These are phyloP conservation scores for Boletales sp. DNA, from an alignment of 768 basidiomycete genomes.

Conservation along the genomic window DNA sequence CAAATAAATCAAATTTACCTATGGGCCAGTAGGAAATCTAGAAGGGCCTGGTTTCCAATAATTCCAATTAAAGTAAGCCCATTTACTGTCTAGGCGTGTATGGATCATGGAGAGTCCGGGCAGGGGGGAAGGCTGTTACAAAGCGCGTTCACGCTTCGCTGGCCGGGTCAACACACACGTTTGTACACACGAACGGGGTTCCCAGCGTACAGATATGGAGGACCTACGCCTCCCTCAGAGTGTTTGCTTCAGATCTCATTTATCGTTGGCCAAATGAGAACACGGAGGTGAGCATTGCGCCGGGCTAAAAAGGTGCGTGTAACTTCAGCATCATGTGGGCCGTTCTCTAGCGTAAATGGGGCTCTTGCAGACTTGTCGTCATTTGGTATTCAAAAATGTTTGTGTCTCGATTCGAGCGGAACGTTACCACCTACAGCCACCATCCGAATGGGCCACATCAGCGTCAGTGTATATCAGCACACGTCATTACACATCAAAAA, in stretches of 20 bases:
- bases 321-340: no score
- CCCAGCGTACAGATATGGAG: neutral
- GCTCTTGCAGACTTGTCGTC: neutral
- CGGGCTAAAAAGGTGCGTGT: constrained; percentile 7
- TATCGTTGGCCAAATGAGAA: neutral
- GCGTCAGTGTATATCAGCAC: neutral
- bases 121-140: neutral
- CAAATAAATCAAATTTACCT: no score
- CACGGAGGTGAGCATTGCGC: no score
- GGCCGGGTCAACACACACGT: neutral
- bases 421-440: no score
- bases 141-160: neutral
- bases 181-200: neutral
- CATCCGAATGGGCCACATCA: neutral
- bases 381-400: neutral
- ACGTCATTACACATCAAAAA: neutral
- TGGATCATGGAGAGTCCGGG: neutral
- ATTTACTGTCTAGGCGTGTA: no score
- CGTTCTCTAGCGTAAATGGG: neutral
- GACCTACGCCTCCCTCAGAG: no score
- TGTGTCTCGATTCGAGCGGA: no score
- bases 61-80: no score
- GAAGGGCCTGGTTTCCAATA: no score
- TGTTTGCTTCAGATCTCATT: neutral
- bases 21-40: no score